These are phyloP conservation scores for Mortierella sp. DNA, from an alignment of 371 early-diverging fungal species.

Conservation along the genomic window DNA sequence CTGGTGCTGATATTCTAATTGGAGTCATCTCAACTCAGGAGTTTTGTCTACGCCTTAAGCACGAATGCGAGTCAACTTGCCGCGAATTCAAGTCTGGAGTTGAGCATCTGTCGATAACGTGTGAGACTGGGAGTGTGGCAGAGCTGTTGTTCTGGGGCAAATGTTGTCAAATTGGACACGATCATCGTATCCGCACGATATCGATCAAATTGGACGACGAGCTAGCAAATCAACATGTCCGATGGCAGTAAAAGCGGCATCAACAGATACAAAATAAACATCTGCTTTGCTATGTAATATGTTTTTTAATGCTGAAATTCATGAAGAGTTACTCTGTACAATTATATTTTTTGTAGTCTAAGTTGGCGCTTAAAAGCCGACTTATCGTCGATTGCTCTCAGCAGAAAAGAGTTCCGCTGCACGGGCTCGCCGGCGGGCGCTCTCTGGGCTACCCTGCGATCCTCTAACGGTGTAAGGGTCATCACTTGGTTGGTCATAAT, in stretches of 20 bases:
- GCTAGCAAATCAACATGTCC: slow-evolving; percentile 5
- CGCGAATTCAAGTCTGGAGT: slow-evolving; percentile 25
- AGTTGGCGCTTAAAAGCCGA: too few relatives aligned
- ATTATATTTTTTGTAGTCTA: too few relatives aligned
- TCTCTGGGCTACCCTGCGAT: slow-evolving; percentile 40
- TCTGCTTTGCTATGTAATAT: too few relatives aligned
- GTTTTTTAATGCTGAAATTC: too few relatives aligned
- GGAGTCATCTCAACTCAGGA: slow-evolving; percentile 23
- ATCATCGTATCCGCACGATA: slow-evolving; percentile 11
- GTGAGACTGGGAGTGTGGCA: slow-evolving; percentile 35
- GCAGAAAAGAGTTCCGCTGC: slow-evolving; percentile 56
- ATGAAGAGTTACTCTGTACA: too few relatives aligned
- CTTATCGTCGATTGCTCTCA: slow-evolving; percentile 24
- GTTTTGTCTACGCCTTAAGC: slow-evolving; percentile 45
- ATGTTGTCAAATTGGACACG: slow-evolving; percentile 47
- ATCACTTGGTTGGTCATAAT: slow-evolving; percentile 5
- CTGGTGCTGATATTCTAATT: slow-evolving; percentile 26
- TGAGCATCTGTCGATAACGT: slow-evolving; percentile 26
- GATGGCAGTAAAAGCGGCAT: slow-evolving; percentile 23
- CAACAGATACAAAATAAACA: too few relatives aligned
- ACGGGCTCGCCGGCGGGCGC: slow-evolving; percentile 41
- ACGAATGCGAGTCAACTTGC: slow-evolving; percentile 49
- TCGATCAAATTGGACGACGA: too few relatives aligned
- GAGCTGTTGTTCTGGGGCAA: slow-evolving; percentile 47
- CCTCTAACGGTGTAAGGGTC: neutral